Percentiles rank a stretch among this genome's conserved stretches.
Evolutionary conservation across 1,284 basidiomycete genomes (phyloP).

Genomic region (Microbotryum lychnidis-dioicae): DNA sequence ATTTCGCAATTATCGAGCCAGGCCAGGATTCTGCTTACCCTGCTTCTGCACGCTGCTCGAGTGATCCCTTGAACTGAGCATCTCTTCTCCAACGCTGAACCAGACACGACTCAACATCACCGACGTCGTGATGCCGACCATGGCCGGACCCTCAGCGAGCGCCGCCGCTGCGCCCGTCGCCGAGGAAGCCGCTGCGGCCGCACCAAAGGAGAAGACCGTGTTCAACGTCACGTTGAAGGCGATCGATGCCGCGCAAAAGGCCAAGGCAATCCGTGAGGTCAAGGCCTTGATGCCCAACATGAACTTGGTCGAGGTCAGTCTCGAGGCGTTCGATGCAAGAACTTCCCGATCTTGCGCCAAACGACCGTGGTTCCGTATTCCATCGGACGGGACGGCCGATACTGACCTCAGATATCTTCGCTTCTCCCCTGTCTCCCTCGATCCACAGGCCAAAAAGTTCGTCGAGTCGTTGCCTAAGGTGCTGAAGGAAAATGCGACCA

Average conservation of each 20-base stretch:
- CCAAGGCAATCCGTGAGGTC: constrained; percentile 97
- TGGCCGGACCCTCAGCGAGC: constrained; percentile 53
- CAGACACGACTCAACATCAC: constrained; percentile 92
- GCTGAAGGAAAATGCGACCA: constrained; percentile 90
- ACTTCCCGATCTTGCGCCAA: constrained; percentile 35
- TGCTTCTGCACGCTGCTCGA: background rate
- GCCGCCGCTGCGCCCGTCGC: constrained; percentile 53
- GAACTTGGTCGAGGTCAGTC: constrained; percentile 85
- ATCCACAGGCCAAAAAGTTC: constrained; percentile 88
- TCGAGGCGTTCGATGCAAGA: constrained; percentile 42
- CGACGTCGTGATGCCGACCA: constrained; percentile 88
- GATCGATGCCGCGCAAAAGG: constrained; percentile 80
- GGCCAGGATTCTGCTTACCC: background rate
- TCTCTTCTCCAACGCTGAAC: background rate
- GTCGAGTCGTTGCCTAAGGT: constrained; percentile 91
- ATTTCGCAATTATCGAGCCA: constrained; percentile 21
- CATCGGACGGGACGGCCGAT: background rate
- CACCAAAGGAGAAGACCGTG: constrained; percentile 94
- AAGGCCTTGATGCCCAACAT: constrained; percentile 90
- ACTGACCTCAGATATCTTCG: background rate
- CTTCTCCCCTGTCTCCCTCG: background rate
- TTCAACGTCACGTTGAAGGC: constrained; percentile 93
- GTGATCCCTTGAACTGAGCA: background rate
- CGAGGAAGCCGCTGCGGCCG: constrained; percentile 26
- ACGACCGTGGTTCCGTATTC: background rate